These are phyloP conservation scores for Ustilago shanxiensis DNA, from an alignment of 1,284 basidiomycete genomes.

Conservation along the genomic window DNA sequence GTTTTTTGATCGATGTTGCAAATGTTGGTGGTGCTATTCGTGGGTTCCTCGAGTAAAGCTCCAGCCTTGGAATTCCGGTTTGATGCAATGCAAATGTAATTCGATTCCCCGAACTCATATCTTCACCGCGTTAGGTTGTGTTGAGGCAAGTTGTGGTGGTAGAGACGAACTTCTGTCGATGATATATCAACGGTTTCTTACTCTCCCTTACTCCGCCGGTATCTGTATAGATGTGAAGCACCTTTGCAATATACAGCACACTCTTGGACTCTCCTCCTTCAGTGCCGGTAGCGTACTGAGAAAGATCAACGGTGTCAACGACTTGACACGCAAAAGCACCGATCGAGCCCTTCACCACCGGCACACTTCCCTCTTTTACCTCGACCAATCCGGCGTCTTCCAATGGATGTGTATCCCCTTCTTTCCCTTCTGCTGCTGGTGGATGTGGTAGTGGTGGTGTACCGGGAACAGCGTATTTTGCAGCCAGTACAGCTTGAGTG, in stretches of 20 bases:
- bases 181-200: constrained; percentile 33
- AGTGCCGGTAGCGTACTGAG: neutral
- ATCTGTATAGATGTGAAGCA: constrained; percentile 19
- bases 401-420: constrained; percentile 25
- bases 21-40: constrained; percentile 83
- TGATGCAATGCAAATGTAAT: neutral
- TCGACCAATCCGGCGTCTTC: constrained; percentile 10
- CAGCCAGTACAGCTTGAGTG: constrained; percentile 18
- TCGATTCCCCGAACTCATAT: neutral
- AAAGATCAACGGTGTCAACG: constrained; percentile 25
- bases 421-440: neutral
- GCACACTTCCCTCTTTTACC: neutral
- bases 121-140: neutral
- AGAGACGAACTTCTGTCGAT: constrained; percentile 31
- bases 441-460: constrained; percentile 16
- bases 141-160: neutral
- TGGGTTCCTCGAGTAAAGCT: constrained; percentile 75
- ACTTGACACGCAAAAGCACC: constrained; percentile 35
- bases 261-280: neutral
- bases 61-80: too few species aligned
- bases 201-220: neutral
- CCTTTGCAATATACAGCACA: constrained; percentile 37
- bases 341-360: constrained; percentile 8
- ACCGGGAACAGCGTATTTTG: constrained; percentile 30
- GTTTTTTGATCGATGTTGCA: constrained; percentile 86